These are phyloP conservation scores for Blastomyces silverae DNA, from an alignment of 2,329 filamentous ascomycete genomes.

Conservation along the genomic window DNA sequence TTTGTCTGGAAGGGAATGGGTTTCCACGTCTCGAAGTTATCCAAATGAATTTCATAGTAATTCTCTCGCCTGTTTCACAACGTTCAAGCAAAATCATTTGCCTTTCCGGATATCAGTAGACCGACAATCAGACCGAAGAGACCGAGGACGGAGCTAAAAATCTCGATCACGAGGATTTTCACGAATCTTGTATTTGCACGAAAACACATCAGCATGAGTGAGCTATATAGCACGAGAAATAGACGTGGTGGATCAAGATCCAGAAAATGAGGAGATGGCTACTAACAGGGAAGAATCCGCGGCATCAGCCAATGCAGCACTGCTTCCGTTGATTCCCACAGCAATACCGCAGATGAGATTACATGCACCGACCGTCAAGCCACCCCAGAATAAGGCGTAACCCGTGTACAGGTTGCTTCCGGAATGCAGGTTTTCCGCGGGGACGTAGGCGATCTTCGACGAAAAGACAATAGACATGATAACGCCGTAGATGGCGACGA, in stretches of 20 bases:
- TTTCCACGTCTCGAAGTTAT: background rate
- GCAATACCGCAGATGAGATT: slow-evolving; percentile 94
- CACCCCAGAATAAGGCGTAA: slow-evolving; percentile 92
- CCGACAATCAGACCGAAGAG: slow-evolving; percentile 96
- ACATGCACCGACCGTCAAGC: slow-evolving; percentile 88
- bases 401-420: slow-evolving; percentile 86
- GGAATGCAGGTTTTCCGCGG: slow-evolving; percentile 60
- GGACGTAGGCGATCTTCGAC: slow-evolving; percentile 66
- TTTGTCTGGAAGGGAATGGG: background rate
- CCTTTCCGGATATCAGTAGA: slow-evolving; percentile 78
- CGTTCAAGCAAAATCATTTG: slow-evolving; percentile 56
- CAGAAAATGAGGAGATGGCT: background rate
- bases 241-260: background rate
- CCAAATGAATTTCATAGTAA: slow-evolving; percentile 3
- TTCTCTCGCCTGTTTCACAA: background rate
- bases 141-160: slow-evolving; percentile 95
- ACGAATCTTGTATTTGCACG: slow-evolving; percentile 62
- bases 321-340: slow-evolving; percentile 96
- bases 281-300: slow-evolving; percentile 82
- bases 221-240: slow-evolving; percentile 4
- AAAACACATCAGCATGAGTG: slow-evolving; percentile 20
- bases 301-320: slow-evolving; percentile 91
- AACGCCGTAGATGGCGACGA: slow-evolving; percentile 98
- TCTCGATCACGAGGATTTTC: slow-evolving; percentile 98
- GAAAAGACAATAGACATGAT: slow-evolving; percentile 99